These are phyloP conservation scores for Rhizomucor miehei DNA, from an alignment of 371 early-diverging fungal genomes.

Conservation along the genomic window DNA sequence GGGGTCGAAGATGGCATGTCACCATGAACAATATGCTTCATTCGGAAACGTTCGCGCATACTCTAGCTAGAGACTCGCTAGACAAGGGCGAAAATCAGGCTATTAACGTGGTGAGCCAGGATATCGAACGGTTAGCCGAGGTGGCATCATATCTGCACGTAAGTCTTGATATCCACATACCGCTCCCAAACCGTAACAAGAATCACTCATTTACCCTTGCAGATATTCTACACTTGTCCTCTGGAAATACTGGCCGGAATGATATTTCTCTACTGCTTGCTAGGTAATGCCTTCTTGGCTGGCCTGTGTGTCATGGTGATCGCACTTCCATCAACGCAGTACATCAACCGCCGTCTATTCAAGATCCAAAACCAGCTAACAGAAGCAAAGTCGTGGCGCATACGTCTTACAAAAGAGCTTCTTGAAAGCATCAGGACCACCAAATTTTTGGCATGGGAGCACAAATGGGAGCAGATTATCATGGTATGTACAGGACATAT, in stretches of 20 bases:
- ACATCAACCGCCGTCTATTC: slow-evolving; percentile 43
- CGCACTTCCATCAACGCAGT: slow-evolving; percentile 62
- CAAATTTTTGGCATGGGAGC: slow-evolving; percentile 78
- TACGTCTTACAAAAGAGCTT: slow-evolving; percentile 61
- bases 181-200: background rate
- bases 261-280: slow-evolving; percentile 58
- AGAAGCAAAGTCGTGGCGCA: slow-evolving; percentile 58
- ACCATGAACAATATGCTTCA: slow-evolving; percentile 54
- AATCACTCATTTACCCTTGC: slow-evolving; percentile 38
- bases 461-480: slow-evolving; percentile 61
- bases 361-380: slow-evolving; percentile 51
- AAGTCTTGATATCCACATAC: slow-evolving; percentile 4
- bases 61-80: slow-evolving; percentile 15
- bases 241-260: slow-evolving; percentile 62
- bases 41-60: slow-evolving; percentile 56
- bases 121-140: slow-evolving; percentile 69
- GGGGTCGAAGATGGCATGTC: slow-evolving; percentile 61
- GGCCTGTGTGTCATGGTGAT: slow-evolving; percentile 63
- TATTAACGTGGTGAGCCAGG: slow-evolving; percentile 77
- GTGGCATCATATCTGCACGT: slow-evolving; percentile 53
- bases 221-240: slow-evolving; percentile 63
- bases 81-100: slow-evolving; percentile 51
- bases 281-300: slow-evolving; percentile 67
- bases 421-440: slow-evolving; percentile 70
- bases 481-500: slow-evolving; percentile 28